Conservation (phyloP, 768 basidiomycete species). For the Tricholomella constricta region DNA sequence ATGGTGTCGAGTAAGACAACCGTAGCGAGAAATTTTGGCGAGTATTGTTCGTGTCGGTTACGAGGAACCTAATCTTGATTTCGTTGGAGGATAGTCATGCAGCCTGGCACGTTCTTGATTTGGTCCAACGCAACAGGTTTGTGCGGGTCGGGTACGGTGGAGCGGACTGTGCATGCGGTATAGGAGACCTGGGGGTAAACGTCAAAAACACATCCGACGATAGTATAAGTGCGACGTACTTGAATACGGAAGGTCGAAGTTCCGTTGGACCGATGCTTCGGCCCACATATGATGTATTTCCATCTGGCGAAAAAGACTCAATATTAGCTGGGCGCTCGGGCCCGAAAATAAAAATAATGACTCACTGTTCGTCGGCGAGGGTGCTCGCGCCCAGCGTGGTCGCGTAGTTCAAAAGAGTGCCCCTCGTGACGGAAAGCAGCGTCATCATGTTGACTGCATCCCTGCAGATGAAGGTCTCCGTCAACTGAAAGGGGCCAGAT, state of each 20-base stretch:
- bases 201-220: not conserved
- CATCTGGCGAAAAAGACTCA: slow-evolving; percentile 45
- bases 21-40: no score
- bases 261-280: slow-evolving; percentile 40
- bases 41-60: not conserved
- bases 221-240: slow-evolving; percentile 36
- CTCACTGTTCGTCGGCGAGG: slow-evolving; percentile 71
- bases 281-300: slow-evolving; percentile 60
- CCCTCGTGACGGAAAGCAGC: slow-evolving; percentile 58
- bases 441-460: slow-evolving; percentile 63
- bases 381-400: slow-evolving; percentile 55
- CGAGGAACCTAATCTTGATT: slow-evolving; percentile 21
- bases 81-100: slow-evolving; percentile 71
- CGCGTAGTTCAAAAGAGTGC: slow-evolving; percentile 51
- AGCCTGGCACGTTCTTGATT: slow-evolving; percentile 63
- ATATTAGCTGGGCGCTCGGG: not conserved
- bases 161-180: slow-evolving; percentile 57
- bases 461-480: slow-evolving; percentile 55
- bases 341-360: slow-evolving; percentile 17
- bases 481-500: slow-evolving; percentile 30
- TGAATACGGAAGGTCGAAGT: slow-evolving; percentile 53
- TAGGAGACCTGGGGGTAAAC: slow-evolving; percentile 55
- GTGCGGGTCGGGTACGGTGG: slow-evolving; percentile 53
- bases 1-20: not conserved
- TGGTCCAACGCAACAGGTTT: slow-evolving; percentile 64